Conservation (phyloP, 306 rosid species). For the Castanea crenata region DNA sequence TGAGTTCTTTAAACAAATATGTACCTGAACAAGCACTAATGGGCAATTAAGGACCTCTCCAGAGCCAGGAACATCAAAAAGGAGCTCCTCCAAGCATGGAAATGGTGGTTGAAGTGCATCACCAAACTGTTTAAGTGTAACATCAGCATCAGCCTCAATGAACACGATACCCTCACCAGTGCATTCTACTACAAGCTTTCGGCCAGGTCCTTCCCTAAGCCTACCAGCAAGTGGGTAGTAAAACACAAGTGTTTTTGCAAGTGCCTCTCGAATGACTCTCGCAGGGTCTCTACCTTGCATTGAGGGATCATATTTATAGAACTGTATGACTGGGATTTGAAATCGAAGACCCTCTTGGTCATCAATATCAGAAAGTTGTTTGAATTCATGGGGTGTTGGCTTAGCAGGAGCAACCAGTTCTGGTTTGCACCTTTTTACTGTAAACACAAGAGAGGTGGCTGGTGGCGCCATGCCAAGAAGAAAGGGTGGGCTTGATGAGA, state of each 20-base stretch:
- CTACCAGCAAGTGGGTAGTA: conserved; percentile 47
- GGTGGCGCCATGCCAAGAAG: neutral
- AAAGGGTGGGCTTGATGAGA: neutral
- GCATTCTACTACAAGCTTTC: conserved; percentile 16
- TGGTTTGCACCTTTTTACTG: conserved; percentile 19
- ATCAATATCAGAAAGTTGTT: conserved; percentile 39
- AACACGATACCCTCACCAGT: neutral
- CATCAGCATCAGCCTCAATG: neutral
- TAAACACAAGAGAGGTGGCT: conserved; percentile 19
- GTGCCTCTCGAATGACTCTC: conserved; percentile 31
- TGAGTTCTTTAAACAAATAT: neutral
- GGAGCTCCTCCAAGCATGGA: conserved; percentile 1
- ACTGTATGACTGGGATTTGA: conserved; percentile 35
- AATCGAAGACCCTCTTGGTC: conserved; percentile 43
- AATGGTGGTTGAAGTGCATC: conserved; percentile 1
- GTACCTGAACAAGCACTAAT: neutral
- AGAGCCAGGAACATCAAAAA: conserved; percentile 5
- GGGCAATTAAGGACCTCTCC: neutral
- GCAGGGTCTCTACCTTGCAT: conserved; percentile 37
- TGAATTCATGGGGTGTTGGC: conserved; percentile 30
- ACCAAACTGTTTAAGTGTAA: neutral
- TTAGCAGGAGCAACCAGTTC: conserved; percentile 31
- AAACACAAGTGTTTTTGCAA: conserved; percentile 30
- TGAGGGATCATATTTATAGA: conserved; percentile 25
- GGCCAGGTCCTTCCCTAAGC: conserved; percentile 30